phyloP scores from a whole-genome alignment of 345 rosid species.

The Euclidium syriacum region DNA sequence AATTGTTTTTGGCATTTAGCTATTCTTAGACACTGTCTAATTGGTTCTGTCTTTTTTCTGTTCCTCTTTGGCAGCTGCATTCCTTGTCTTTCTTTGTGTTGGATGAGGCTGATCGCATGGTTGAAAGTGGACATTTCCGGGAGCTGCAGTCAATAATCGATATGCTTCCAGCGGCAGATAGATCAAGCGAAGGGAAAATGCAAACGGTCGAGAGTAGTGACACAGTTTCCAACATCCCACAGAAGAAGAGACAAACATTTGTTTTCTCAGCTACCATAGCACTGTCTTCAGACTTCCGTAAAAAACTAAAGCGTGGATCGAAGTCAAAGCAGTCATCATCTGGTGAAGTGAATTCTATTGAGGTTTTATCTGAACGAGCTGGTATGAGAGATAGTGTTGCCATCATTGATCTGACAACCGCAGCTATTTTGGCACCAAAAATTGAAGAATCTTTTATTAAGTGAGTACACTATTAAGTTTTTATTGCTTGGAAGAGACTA shows the following conservation, averaged over 20 bases:
- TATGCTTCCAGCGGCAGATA: conserved; percentile 62
- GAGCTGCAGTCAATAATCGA: conserved; percentile 96
- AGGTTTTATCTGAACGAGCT: conserved; percentile 77
- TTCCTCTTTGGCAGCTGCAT: conserved; percentile 62
- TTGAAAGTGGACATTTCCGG: conserved; percentile 86
- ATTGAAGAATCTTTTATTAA: conserved; percentile 64
- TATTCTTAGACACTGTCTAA: conserved; percentile 7
- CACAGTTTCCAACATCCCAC: conserved; percentile 53
- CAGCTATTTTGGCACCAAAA: conserved; percentile 63
- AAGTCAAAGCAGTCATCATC: conserved; percentile 56
- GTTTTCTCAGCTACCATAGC: conserved; percentile 98
- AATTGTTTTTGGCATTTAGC: not conserved
- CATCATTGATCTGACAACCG: conserved; percentile 80
- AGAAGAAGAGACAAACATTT: conserved; percentile 89
- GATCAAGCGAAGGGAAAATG: conserved; percentile 39
- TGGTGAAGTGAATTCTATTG: conserved; percentile 73
- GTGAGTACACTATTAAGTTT: conserved; percentile 11
- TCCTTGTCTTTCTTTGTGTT: conserved; percentile 87
- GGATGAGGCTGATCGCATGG: conserved; percentile 99
- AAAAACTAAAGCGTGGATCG: conserved; percentile 73
- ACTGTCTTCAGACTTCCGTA: conserved; percentile 84
- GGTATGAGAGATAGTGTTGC: conserved; percentile 88
- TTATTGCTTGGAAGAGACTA: not conserved
- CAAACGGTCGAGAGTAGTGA: conserved; percentile 48
- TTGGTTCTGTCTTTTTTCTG: not conserved